phyloP scores from a whole-genome alignment of 164 flowering plant species.

The Tetracentron sinense region DNA sequence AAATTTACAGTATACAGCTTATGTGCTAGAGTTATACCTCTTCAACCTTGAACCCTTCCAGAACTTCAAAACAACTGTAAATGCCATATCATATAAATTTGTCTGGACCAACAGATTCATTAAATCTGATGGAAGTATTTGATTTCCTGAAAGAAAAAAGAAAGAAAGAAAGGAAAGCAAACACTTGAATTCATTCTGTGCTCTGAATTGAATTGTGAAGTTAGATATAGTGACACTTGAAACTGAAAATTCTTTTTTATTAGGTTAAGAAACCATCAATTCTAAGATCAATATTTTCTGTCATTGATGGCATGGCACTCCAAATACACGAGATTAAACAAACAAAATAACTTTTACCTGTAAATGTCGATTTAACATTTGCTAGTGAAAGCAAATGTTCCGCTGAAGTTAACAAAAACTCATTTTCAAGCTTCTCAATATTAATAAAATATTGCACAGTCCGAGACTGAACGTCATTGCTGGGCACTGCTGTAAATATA shows the following conservation, averaged over 20 bases:
- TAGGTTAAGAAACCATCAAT: no score
- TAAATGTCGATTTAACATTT: constrained; percentile 49
- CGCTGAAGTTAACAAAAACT: constrained; percentile 72
- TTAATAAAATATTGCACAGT: constrained; percentile 36
- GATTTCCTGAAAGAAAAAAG: constrained; percentile 37
- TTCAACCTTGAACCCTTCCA: constrained; percentile 70
- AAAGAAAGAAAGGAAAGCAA: background rate
- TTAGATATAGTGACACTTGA: background rate
- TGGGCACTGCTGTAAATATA: constrained; percentile 30
- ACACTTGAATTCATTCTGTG: background rate
- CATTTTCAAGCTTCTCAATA: constrained; percentile 71
- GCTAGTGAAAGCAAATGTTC: constrained; percentile 64
- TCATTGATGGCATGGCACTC: background rate
- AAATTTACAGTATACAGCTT: constrained; percentile 4
- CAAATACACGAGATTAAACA: background rate
- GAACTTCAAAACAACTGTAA: constrained; percentile 70
- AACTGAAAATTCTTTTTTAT: background rate
- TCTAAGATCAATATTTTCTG: no score
- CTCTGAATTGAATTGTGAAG: background rate
- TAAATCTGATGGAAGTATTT: constrained; percentile 44
- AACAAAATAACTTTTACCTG: constrained; percentile 37
- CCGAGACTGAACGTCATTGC: constrained; percentile 33
- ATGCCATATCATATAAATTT: constrained; percentile 79
- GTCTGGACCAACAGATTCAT: constrained; percentile 65
- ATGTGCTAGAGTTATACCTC: constrained; percentile 37